Evolutionary conservation across 352 stramenopile genomes (phyloP), one percentile per base, ranked within the genome.

Genomic region (Globisporangium alternatum): DNA sequence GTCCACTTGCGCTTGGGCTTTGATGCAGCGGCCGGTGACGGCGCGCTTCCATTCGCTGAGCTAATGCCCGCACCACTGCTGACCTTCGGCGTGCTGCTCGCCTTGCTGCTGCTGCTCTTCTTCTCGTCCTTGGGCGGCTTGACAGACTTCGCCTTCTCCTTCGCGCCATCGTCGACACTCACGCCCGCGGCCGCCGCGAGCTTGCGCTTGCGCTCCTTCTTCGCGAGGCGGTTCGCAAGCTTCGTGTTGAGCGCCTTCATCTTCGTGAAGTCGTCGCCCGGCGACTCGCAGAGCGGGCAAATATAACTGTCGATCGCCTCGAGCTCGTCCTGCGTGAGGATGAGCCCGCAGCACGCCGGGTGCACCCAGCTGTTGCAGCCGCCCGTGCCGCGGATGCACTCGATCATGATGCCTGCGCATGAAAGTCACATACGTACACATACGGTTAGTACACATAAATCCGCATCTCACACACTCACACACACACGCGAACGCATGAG

Each of bases 331-430:
- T 89, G 77, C 31, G 88, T 93, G 61, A 97, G 69, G 37, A 92
- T 70, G 19, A 97, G 82, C 13, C 88, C 88, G 62, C 89, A 97
- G 67, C 91, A 97, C 58, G 66, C 68, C 39, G 90, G 91, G 58
- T 97, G 91, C 39, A 97, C 92, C 88, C 88, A 97, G 61, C 91
- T 89, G 53, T 97, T 93, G 72, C 91, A 97, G 64, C 91, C 91
- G 57, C 86, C 89, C 21, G 76, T 84, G 67, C 90, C 90, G 66
- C 90, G 87, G 64, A 92, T 96, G 75, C 91, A 97, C 78, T 97
- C 88, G 74, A 97, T 96, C 91, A 97, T 97, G 75, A 97, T 94
- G 33, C 88, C 83, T 60, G 80, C 77, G 71, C 37, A 21, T 13
- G 49, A 65, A 12, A n/a, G 45, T 25, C n/a, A 44, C 5, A 25